phyloP scores from a whole-genome alignment of 306 rosid species.

The Canavalia gladiata region DNA sequence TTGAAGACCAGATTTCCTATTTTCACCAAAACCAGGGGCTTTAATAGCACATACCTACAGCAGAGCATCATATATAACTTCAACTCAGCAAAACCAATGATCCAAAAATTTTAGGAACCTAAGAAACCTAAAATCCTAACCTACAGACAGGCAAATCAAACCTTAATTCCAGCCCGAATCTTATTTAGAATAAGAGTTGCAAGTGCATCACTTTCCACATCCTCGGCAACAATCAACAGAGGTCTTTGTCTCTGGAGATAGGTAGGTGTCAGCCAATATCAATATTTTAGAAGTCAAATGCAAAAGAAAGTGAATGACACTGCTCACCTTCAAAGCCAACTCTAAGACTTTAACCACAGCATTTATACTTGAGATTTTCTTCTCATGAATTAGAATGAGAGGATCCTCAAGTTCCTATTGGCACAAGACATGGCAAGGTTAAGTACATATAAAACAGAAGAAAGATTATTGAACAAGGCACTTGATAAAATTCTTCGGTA shows the following conservation, averaged over 20 bases:
- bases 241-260: constrained; percentile 82
- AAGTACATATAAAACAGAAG: neutral
- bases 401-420: constrained; percentile 93
- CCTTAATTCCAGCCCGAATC: constrained; percentile 99
- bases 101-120: neutral
- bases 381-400: constrained; percentile 90
- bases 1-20: constrained; percentile 76
- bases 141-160: constrained; percentile 36
- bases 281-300: constrained; percentile 29
- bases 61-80: constrained; percentile 22
- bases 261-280: constrained; percentile 30
- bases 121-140: neutral
- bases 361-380: constrained; percentile 85
- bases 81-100: constrained; percentile 16
- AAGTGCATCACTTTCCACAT: constrained; percentile 91
- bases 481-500: neutral
- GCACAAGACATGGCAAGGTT: constrained; percentile 21
- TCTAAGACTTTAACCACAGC: constrained; percentile 86
- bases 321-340: constrained; percentile 83
- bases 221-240: constrained; percentile 85
- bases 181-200: constrained; percentile 90
- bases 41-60: constrained; percentile 90
- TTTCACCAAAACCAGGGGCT: constrained; percentile 98
- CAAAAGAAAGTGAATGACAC: constrained; percentile 2
- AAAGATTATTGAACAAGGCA: neutral